Percentiles rank a stretch among this genome's conserved stretches.
phyloP scores from a whole-genome alignment of 495 filamentous ascomycete genomes.

The Pyrenula massariospora region DNA sequence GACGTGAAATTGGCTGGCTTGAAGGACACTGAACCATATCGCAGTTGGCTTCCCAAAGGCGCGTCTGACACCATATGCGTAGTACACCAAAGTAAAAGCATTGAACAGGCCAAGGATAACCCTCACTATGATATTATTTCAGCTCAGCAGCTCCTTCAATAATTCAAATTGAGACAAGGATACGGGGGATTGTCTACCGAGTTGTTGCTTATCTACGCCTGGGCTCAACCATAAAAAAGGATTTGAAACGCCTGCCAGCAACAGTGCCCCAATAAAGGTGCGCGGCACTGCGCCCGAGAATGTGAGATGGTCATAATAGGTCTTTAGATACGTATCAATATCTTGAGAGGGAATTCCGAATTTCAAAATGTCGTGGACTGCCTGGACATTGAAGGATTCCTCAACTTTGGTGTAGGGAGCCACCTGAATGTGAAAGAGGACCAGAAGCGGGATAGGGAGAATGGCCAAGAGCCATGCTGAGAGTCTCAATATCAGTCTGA shows the following conservation, averaged over 20 bases:
- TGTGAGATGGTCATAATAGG: constrained; percentile 76
- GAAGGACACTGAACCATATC: constrained; percentile 74
- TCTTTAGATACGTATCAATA: constrained; percentile 25
- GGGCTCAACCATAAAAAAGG: constrained; percentile 40
- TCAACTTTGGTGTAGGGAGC: constrained; percentile 98
- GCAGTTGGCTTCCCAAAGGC: constrained; percentile 61
- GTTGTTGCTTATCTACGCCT: constrained; percentile 35
- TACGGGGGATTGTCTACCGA: constrained; percentile 35
- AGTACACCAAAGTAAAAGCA: constrained; percentile 51
- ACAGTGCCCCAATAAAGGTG: constrained; percentile 71
- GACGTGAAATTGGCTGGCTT: constrained; percentile 82
- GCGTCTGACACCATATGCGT: constrained; percentile 47
- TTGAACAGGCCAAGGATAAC: constrained; percentile 72
- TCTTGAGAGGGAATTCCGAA: constrained; percentile 61
- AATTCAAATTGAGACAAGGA: not conserved
- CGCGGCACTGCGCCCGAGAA: constrained; percentile 89
- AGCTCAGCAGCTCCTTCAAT: constrained; percentile 2
- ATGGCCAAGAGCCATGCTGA: constrained; percentile 26
- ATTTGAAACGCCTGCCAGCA: constrained; percentile 56
- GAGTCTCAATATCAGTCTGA: not conserved
- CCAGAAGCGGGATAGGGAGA: constrained; percentile 48
- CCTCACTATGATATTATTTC: constrained; percentile 47
- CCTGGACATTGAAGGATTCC: constrained; percentile 97
- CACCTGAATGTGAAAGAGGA: constrained; percentile 62
- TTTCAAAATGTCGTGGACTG: constrained; percentile 75